Percentiles rank a stretch among this genome's conserved stretches.
These are phyloP conservation scores for Berberis vulgaris DNA, from an alignment of 164 flowering plant species.

Conservation along the genomic window DNA sequence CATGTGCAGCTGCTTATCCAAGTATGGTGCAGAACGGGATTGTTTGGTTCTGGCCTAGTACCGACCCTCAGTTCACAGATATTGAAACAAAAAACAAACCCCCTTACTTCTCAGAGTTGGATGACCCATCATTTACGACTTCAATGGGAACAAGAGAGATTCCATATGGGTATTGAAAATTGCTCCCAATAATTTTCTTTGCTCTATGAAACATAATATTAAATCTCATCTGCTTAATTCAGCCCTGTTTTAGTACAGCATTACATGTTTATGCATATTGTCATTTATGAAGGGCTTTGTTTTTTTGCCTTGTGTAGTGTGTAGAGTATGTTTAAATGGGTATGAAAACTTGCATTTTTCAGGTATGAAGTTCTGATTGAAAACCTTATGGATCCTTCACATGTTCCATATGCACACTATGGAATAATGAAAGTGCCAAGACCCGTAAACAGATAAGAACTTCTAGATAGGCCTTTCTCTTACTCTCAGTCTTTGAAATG, in stretches of 20 bases:
- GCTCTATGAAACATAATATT: not conserved
- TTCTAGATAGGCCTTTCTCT: constrained; percentile 1
- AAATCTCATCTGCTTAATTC: not conserved
- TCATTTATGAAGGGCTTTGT: not conserved
- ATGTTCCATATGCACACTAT: constrained; percentile 87
- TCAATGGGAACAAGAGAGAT: constrained; percentile 61
- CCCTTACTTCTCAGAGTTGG: constrained; percentile 63
- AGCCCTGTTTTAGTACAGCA: not conserved
- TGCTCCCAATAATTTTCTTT: too few relatives aligned
- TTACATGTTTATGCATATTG: not conserved
- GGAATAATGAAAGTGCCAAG: constrained; percentile 40
- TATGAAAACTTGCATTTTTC: constrained; percentile 12
- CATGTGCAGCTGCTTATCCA: constrained; percentile 84
- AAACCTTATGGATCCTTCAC: constrained; percentile 95
- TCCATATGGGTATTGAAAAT: constrained; percentile 64
- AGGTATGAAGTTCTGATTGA: constrained; percentile 84
- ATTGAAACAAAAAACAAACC: constrained; percentile 50
- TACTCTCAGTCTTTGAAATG: not conserved
- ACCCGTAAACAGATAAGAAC: constrained; percentile 35
- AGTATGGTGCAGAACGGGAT: constrained; percentile 62
- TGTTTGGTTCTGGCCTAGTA: constrained; percentile 94
- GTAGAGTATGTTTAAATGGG: not conserved
- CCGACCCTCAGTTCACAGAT: constrained; percentile 57
- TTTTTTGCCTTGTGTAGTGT: not conserved
- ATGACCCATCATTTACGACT: constrained; percentile 65